These are phyloP conservation scores for Myxozyma neglecta DNA, from an alignment of 805 yeast genomes.

Conservation along the genomic window DNA sequence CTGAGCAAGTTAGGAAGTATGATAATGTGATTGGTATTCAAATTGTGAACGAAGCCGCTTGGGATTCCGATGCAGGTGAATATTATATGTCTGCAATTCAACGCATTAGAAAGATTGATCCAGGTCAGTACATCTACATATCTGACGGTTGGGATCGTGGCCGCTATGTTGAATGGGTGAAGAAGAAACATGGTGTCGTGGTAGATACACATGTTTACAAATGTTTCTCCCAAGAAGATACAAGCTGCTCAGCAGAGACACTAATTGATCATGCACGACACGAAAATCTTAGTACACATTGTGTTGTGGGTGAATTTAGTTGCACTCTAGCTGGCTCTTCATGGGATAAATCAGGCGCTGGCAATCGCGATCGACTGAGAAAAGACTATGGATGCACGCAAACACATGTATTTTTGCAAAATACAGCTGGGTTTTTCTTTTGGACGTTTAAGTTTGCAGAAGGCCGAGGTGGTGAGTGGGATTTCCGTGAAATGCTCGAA, in stretches of 20 bases:
- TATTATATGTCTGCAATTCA: conserved; percentile 68
- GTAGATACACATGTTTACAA: conserved; percentile 85
- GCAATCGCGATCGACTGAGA: conserved; percentile 56
- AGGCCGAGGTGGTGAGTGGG: conserved; percentile 98
- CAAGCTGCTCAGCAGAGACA: conserved; percentile 59
- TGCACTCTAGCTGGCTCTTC: conserved; percentile 77
- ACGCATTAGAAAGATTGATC: conserved; percentile 57
- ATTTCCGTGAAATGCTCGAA: conserved; percentile 72
- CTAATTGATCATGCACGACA: conserved; percentile 57
- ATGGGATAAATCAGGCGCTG: conserved; percentile 58
- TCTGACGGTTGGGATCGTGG: conserved; percentile 95
- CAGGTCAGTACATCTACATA: conserved; percentile 66
- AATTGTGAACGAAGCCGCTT: conserved; percentile 80
- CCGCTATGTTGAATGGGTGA: conserved; percentile 70
- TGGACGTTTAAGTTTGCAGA: conserved; percentile 88
- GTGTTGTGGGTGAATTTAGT: conserved; percentile 85
- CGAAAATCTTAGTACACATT: conserved; percentile 57
- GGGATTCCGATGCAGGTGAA: conserved; percentile 52
- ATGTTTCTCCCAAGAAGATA: conserved; percentile 78
- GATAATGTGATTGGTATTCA: conserved; percentile 83
- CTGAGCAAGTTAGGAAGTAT: conserved; percentile 53
- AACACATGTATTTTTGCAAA: conserved; percentile 32
- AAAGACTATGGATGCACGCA: conserved; percentile 62
- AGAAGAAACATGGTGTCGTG: conserved; percentile 60
- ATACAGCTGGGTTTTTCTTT: conserved; percentile 67